Conservation (phyloP, 225 moss, liverwort and hornwort species). For the Pseudoscleropodium purum region DNA sequence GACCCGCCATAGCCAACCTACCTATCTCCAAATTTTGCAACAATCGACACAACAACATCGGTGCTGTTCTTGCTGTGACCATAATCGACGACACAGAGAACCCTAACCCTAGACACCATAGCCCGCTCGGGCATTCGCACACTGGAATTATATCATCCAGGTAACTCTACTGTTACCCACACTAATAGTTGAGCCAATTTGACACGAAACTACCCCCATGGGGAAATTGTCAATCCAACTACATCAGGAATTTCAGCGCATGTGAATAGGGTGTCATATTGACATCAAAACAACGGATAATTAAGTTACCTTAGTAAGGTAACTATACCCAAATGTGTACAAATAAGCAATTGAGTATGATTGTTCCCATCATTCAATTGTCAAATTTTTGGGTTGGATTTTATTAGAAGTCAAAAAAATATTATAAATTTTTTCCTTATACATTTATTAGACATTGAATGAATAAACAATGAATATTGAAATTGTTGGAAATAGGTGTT, state of each 20-base stretch:
- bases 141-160: no score
- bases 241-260: no score
- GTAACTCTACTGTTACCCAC: neutral
- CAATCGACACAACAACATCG: neutral
- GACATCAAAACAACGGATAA: no score
- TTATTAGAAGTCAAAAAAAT: neutral
- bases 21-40: neutral
- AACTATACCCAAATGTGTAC: neutral
- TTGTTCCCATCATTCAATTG: neutral
- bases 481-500: neutral
- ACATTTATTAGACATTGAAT: neutral
- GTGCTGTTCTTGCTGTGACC: neutral
- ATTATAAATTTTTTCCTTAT: neutral
- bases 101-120: neutral
- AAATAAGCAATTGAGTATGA: neutral
- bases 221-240: neutral
- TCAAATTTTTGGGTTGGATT: neutral
- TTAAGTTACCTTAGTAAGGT: no score
- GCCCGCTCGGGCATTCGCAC: neutral
- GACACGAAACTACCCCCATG: neutral
- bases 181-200: neutral
- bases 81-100: neutral
- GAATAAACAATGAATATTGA: neutral
- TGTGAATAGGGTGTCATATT: no score
- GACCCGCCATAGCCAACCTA: conserved; percentile 49